Base-by-base conservation (phyloP, 805 yeast species). In the Yarrowia yakushimensis region DNA sequence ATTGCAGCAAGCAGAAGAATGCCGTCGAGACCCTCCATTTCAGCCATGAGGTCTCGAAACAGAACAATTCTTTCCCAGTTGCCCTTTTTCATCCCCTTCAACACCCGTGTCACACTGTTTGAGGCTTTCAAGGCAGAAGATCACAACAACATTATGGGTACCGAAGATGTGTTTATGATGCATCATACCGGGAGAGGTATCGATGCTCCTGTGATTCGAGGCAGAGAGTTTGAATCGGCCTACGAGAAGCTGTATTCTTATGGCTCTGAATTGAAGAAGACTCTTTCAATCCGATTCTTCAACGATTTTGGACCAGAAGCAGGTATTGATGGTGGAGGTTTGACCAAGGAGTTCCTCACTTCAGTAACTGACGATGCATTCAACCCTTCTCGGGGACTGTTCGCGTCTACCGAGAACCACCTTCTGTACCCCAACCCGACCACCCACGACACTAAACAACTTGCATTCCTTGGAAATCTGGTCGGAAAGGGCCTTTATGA, bases 251-350 rank as follows among this genome's bases (percentile, higher is more conserved):
- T 87, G 69, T 80, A 81, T 31, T 73, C 76, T 2, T 67, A 79
- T 10, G 90, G 91, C 0, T 69, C 77, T 1, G 74, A 75, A 4
- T 81, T 92, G 71, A 90, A 88, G 68, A 70, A 79, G 9, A 78
- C 77, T 34, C 72, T 92, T 10, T 76, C 81, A 1, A 90, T 94
- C 1, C 79, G 80, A 15, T 91, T 94, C 70, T 76, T 77, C 36
- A 88, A 89, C 68, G 82, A 87, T 63, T 83, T 85, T 74, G 96
- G 92, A 1, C 81, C 77, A 34, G 98, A 93, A 71, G 90, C 86
- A 0, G 99, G 99, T 0, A 87, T 93, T 43, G 99, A 93, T 72
- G 99, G 99, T 8, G 99, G 98, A 12, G 99, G 99, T 1, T 77
- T 93, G 23, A 92, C 97, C 0, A 92, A 93, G 71, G 99, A 93